Base-by-base conservation (phyloP, 2,329 filamentous ascomycete genomes). In the Alternaria brassicae region DNA sequence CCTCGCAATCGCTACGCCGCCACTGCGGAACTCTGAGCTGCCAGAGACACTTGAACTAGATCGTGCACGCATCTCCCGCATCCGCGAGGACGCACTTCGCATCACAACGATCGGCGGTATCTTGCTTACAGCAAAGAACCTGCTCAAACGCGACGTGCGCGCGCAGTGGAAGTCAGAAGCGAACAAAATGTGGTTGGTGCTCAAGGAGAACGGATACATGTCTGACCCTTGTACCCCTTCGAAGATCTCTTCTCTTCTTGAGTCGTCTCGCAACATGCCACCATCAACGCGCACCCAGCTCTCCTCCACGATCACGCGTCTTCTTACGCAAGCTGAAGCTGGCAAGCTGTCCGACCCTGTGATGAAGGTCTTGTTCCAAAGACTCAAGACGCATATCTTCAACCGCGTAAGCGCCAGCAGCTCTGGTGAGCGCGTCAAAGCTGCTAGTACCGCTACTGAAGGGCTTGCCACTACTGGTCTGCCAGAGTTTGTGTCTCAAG, bases 91-190 rank as follows among this genome's bases (percentile, higher is more conserved):
- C 58, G 82, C 87, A 1, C 78, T 89, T 44, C 85, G 87, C 42
- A 89, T 94, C 67, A 86, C 91, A 21, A 90, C 90, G 1, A 86
- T 90, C 3, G 90, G 89, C 1, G 89, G 91, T 0, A 89, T 94
- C 47, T 81, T 93, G 27, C 80, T 94, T 13, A 92, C 92, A 51
- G 90, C 89, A 76, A 95, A 95, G 81, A 94, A 93, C 67, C 82
- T 94, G 7, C 84, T 95, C 30, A 93, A 93, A 78, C 87, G 91
- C 15, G 91, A 94, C 71, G 90, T 92, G 3, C 87, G 91, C 42
- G 85, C 86, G 12, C 87, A 89, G 19, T 95, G 91, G 91, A 91
- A 89, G 76, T 86, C 83, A 23, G 89, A 93, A 77, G 89, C 90
- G 0, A 81, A 82, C 3, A 87, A 91, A n/a, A 86, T 93, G 64